Conservation (phyloP, 164 flowering plant species). For the Magnolia sinica region DNA sequence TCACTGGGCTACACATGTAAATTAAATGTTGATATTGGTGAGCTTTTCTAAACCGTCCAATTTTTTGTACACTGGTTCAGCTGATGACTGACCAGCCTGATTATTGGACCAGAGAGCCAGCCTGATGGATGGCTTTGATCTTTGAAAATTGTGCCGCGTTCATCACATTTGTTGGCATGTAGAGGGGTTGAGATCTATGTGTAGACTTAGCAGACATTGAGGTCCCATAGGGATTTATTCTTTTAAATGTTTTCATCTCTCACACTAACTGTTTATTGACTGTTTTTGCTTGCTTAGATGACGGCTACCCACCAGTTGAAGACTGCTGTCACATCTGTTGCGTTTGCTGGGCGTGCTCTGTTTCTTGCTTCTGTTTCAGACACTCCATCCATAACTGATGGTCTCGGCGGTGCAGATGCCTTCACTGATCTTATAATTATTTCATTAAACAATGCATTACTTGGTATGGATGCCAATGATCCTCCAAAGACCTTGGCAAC, state of each 20-base stretch:
- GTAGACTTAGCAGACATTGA: not conserved
- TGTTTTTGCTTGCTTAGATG: slow-evolving; percentile 47
- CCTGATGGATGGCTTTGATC: too few relatives aligned
- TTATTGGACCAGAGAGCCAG: too few relatives aligned
- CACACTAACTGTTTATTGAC: not conserved
- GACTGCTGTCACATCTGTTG: slow-evolving; percentile 88
- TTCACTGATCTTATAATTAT: slow-evolving; percentile 56
- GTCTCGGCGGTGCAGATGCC: slow-evolving; percentile 31
- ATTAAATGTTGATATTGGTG: too few relatives aligned
- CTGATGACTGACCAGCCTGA: too few relatives aligned
- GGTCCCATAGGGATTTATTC: not conserved
- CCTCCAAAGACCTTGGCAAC: slow-evolving; percentile 98
- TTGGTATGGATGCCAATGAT: slow-evolving; percentile 99
- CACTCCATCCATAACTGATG: slow-evolving; percentile 36
- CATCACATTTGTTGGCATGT: too few relatives aligned
- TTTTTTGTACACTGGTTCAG: too few relatives aligned
- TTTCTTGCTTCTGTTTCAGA: slow-evolving; percentile 54
- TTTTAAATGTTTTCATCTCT: not conserved
- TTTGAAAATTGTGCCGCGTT: too few relatives aligned
- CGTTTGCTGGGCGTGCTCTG: slow-evolving; percentile 83
- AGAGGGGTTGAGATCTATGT: too few relatives aligned
- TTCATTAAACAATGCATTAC: slow-evolving; percentile 84
- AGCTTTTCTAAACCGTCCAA: too few relatives aligned
- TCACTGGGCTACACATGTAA: too few relatives aligned
- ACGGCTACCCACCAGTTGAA: slow-evolving; percentile 98